Evolutionary conservation across 202 grass and related monocot genomes (phyloP).

Genomic region (Schoenoplectus tabernaemontani): DNA sequence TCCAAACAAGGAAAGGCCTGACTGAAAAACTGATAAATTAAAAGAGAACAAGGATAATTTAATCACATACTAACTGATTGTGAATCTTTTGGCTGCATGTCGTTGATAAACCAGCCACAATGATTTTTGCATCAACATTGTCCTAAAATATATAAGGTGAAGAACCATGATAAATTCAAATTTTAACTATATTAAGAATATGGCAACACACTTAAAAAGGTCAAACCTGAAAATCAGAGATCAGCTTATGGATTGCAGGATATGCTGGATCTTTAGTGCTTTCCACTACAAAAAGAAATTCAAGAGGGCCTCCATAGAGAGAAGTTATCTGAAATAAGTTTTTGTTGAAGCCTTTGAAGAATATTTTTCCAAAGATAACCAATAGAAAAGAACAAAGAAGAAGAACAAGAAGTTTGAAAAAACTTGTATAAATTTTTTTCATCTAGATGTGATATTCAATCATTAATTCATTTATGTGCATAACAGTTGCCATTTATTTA

Average conservation of each 20-base stretch:
- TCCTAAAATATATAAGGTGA: slow-evolving; percentile 57
- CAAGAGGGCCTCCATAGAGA: slow-evolving; percentile 86
- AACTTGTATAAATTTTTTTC: neutral
- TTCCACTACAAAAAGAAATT: slow-evolving; percentile 91
- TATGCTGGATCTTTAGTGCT: slow-evolving; percentile 84
- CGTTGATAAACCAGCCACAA: slow-evolving; percentile 91
- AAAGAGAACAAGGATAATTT: slow-evolving; percentile 13
- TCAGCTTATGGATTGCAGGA: slow-evolving; percentile 52
- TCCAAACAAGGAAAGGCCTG: neutral
- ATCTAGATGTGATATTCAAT: neutral
- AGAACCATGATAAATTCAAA: slow-evolving; percentile 12
- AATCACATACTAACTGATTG: slow-evolving; percentile 84
- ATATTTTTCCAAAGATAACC: neutral
- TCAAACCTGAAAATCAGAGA: slow-evolving; percentile 71
- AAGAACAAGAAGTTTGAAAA: neutral
- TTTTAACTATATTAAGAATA: slow-evolving; percentile 18
- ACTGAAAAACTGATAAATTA: neutral
- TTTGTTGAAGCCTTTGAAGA: neutral
- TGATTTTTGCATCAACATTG: slow-evolving; percentile 64
- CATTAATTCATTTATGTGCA: neutral
- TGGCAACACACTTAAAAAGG: neutral
- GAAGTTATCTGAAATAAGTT: slow-evolving; percentile 79
- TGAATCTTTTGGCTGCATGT: slow-evolving; percentile 99
- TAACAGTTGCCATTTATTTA: neutral
- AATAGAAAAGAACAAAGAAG: neutral